Evolutionary conservation across 2,329 filamentous ascomycete genomes (phyloP).

Genomic region (Grosmannia penicillata): DNA sequence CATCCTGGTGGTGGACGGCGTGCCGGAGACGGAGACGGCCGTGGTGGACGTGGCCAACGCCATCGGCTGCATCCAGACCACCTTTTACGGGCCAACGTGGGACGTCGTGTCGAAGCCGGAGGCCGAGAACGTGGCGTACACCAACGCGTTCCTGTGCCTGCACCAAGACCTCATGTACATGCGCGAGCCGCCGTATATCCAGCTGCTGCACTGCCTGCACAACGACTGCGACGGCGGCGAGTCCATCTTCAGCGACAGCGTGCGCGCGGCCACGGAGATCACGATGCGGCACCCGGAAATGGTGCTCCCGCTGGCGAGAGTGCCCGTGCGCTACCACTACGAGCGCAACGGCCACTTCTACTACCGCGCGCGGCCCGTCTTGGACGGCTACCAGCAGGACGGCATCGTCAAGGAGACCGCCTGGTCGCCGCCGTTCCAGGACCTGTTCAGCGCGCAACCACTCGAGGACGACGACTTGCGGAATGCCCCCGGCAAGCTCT

Average conservation of each 20-base stretch:
- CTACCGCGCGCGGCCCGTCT: conserved; percentile 38
- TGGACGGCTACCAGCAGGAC: conserved; percentile 18
- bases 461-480: conserved; percentile 4
- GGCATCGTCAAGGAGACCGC: conserved; percentile 22
- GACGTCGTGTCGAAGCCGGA: conserved; percentile 70
- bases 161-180: conserved; percentile 94
- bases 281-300: conserved; percentile 24
- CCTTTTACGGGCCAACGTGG: conserved; percentile 86
- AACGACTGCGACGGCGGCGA: conserved; percentile 70
- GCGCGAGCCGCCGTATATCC: conserved; percentile 60
- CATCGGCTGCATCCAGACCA: conserved; percentile 68
- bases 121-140: conserved; percentile 89
- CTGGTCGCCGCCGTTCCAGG: conserved; percentile 76
- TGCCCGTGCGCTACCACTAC: conserved; percentile 52
- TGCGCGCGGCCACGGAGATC: conserved; percentile 36
- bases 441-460: conserved; percentile 3
- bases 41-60: conserved; percentile 55
- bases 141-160: conserved; percentile 63
- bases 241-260: conserved; percentile 71
- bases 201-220: conserved; percentile 78
- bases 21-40: conserved; percentile 51
- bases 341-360: conserved; percentile 51
- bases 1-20: conserved; percentile 59
- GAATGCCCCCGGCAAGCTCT: neutral
- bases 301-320: conserved; percentile 46